Conservation (phyloP, 805 yeast genomes). For the Metschnikowia picachoensis region DNA sequence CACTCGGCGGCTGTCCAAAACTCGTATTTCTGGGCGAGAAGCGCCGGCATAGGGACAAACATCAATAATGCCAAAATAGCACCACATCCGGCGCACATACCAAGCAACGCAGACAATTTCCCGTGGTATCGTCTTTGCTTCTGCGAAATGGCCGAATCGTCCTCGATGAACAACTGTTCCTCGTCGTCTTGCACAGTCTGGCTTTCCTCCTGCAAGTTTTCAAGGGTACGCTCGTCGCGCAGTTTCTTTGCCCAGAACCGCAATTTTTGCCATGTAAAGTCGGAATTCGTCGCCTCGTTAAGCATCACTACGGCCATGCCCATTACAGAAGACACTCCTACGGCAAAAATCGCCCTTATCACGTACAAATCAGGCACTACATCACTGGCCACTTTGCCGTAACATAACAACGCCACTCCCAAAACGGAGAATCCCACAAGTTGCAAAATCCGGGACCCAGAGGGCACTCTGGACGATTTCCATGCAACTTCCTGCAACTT, state of each 20-base stretch:
- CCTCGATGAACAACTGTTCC: not conserved
- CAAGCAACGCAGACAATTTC: slow-evolving; percentile 56
- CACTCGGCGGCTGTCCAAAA: slow-evolving; percentile 31
- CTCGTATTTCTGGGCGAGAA: slow-evolving; percentile 39
- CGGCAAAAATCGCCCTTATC: slow-evolving; percentile 53
- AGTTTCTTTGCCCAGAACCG: slow-evolving; percentile 22
- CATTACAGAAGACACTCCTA: slow-evolving; percentile 54
- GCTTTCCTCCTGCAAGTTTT: not conserved
- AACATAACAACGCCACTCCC: slow-evolving; percentile 46
- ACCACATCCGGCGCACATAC: slow-evolving; percentile 61
- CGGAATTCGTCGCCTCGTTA: slow-evolving; percentile 49
- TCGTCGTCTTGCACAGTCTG: not conserved
- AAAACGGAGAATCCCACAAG: slow-evolving; percentile 45
- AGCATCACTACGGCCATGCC: slow-evolving; percentile 60
- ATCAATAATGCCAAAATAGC: slow-evolving; percentile 59
- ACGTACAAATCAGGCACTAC: slow-evolving; percentile 49
- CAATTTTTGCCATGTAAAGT: slow-evolving; percentile 30
- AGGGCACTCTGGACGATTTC: slow-evolving; percentile 9
- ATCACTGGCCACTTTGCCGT: slow-evolving; percentile 33
- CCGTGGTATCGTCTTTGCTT: slow-evolving; percentile 33
- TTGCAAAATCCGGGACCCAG: slow-evolving; percentile 54
- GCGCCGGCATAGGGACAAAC: slow-evolving; percentile 55
- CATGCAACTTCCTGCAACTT: slow-evolving; percentile 31
- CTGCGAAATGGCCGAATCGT: not conserved
- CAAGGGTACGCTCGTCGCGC: slow-evolving; percentile 1